Evolutionary conservation across 1,139 yeast species (phyloP), one percentile per base, ranked within the genome.

Genomic region (Blastobotrys persicus): DNA sequence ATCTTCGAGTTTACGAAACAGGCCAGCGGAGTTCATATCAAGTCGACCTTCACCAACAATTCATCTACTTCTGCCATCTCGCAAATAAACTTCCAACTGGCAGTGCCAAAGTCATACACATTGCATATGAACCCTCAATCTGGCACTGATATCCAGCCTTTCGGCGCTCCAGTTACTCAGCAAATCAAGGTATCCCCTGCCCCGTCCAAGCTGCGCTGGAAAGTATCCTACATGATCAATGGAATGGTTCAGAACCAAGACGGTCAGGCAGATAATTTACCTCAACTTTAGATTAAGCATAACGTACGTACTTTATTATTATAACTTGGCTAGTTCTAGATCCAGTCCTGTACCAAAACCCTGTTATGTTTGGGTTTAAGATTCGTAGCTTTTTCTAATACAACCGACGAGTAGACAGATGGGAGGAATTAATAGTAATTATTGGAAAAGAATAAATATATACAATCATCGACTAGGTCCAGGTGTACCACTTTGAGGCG

Each of bases 171-270:
- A 3, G 53, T 88, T 16, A 71, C 74, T 3, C 95, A 88, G 66
- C 72, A 69, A 26, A 77, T 84, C 51, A 64, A 67, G n/a, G 76
- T 91, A 53, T 81, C 77, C 59, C 76, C 80, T 2, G 58, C 64
- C 2, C 60, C 68, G 12, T 58, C 88, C 58, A 89, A 88, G 68
- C 74, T 91, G 52, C 85, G 89, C 65, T 91, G 95, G 94, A 88
- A 85, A 65, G 77, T 80, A 28, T 79, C 79, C 52, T 89, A 81
- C 63, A 61, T 37, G 41, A 7, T 37, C 17, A 37, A 37, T 18
- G 41, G 41, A 7, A n/a, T 23, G 3, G 19, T 37, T 37, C 41
- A 37, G 14, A 17, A 28, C 9, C 47, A 49, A 20, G 46, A 44
- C 19, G 52, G 52, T 3, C 45, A 42, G 12, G 34, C 34, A 4